Percentiles rank a stretch among this genome's conserved stretches.
These are phyloP conservation scores for Xerocomus amazonicus DNA, from an alignment of 1,284 basidiomycete genomes.

Conservation along the genomic window DNA sequence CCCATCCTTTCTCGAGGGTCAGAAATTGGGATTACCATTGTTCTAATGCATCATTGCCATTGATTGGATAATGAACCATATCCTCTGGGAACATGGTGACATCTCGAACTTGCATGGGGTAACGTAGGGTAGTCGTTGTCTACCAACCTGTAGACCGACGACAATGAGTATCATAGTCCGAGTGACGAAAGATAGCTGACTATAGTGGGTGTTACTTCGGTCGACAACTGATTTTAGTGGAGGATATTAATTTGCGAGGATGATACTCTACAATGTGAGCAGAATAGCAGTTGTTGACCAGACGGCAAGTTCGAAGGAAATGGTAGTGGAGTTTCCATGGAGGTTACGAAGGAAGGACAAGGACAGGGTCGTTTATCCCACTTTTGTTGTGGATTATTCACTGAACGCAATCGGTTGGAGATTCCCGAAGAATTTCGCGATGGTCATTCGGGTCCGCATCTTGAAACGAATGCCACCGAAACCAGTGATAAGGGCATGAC, in stretches of 20 bases:
- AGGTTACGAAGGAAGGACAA: not conserved
- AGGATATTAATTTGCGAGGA: slow-evolving; percentile 4
- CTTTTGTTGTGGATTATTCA: not conserved
- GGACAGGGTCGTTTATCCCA: not conserved
- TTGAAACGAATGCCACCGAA: too few relatives aligned
- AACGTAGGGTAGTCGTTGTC: slow-evolving; percentile 28
- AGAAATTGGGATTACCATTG: slow-evolving; percentile 28
- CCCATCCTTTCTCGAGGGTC: slow-evolving; percentile 21
- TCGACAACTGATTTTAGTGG: not conserved
- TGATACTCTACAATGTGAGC: slow-evolving; percentile 22
- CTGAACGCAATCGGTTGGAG: too few relatives aligned
- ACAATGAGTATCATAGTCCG: slow-evolving; percentile 6
- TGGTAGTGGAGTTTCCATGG: slow-evolving; percentile 12
- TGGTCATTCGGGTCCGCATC: too few relatives aligned
- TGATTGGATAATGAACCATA: slow-evolving; percentile 26
- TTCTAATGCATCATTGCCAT: slow-evolving; percentile 19
- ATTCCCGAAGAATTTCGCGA: too few relatives aligned
- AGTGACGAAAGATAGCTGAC: slow-evolving; percentile 10
- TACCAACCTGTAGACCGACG: slow-evolving; percentile 16
- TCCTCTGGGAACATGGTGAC: slow-evolving; percentile 27
- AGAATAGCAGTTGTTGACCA: slow-evolving; percentile 21
- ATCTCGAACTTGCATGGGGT: slow-evolving; percentile 23
- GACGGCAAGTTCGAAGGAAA: slow-evolving; percentile 19
- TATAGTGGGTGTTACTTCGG: slow-evolving; percentile 13
- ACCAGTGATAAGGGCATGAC: too few relatives aligned